Evolutionary conservation across 2,329 filamentous ascomycete species (phyloP).

Genomic region (Epichloe sp.): DNA sequence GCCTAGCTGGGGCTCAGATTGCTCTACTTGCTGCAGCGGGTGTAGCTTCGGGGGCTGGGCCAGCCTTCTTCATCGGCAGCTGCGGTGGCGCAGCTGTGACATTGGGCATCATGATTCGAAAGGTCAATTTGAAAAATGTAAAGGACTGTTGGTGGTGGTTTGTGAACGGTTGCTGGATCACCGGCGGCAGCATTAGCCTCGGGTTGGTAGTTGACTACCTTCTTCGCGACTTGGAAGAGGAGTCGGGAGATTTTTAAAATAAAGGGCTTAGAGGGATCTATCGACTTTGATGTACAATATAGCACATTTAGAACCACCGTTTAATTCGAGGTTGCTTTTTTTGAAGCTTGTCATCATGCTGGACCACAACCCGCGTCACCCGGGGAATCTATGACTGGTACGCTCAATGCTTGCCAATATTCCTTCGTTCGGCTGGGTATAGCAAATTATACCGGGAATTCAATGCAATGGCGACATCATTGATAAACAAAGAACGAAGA

Average conservation of each 20-base stretch:
- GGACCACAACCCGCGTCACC: no score
- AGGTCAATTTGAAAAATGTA: conserved; percentile 53
- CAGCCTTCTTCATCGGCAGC: conserved; percentile 54
- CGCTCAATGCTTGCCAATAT: no score
- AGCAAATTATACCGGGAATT: no score
- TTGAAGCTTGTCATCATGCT: no score
- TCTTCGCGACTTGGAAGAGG: conserved; percentile 28
- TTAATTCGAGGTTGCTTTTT: background rate
- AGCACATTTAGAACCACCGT: background rate
- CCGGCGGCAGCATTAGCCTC: conserved; percentile 46
- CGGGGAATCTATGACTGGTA: no score
- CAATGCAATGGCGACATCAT: no score
- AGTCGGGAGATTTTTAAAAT: conserved; percentile 5
- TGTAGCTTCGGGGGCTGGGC: conserved; percentile 50
- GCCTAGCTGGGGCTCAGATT: conserved; percentile 56
- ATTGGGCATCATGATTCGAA: conserved; percentile 53
- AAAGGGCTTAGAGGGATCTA: no score
- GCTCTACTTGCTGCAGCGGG: conserved; percentile 59
- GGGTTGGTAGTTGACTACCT: conserved; percentile 49
- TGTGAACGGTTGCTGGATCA: conserved; percentile 56
- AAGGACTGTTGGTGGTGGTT: conserved; percentile 70
- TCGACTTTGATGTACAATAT: background rate
- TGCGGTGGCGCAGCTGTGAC: conserved; percentile 51
- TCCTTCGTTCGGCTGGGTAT: no score
- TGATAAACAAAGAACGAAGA: no score